Base-by-base conservation (phyloP, 1,139 yeast genomes). In the Zygoascus meyerae region DNA sequence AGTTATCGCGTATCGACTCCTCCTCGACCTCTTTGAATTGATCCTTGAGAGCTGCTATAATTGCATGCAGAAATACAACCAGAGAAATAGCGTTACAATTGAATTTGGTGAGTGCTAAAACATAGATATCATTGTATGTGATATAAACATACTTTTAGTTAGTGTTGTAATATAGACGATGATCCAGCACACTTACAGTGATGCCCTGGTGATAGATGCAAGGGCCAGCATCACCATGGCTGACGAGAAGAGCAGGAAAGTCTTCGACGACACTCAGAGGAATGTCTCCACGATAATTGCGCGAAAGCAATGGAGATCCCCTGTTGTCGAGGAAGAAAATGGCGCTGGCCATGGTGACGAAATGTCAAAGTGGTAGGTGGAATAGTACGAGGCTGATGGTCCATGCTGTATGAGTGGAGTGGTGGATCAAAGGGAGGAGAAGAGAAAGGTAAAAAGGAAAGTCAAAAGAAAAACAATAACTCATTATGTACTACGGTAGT, bases 271-370 rank as follows among this genome's bases (percentile, higher is more conserved):
- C 84, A 37, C 76, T 70, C 50, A 77, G 57, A 11, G 96, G 92
- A 34, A 92, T 79, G 61, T 92, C 98, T 7, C 97, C 97, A 57
- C 87, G 83, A 68, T 92, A 92, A 65, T 89, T 94, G 51, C 98
- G 72, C 12, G 95, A 81, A 40, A 92, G 78, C 46, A 92, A 73
- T 11, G 95, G 84, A 63, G 86, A 86, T 34, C 97, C 97, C 71
- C 86, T 89, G 60, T 79, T 74, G 67, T 92, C 98, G 55, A 95
- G 79, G 60, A 92, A 86, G 63, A 86, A 92, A 47, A 92, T 77
- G 42, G 90, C 89, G 33, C 97, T 89, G 11, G 96, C 95, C 96
- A 90, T 90, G 50, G 50, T 51, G 40, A n/a, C n/a, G n/a, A n/a
- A n/a, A n/a, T n/a, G n/a, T n/a, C n/a, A n/a, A n/a, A n/a, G n/a